These are phyloP conservation scores for Incumbomyces lentus DNA, from an alignment of 2,329 filamentous ascomycete species.

Conservation along the genomic window DNA sequence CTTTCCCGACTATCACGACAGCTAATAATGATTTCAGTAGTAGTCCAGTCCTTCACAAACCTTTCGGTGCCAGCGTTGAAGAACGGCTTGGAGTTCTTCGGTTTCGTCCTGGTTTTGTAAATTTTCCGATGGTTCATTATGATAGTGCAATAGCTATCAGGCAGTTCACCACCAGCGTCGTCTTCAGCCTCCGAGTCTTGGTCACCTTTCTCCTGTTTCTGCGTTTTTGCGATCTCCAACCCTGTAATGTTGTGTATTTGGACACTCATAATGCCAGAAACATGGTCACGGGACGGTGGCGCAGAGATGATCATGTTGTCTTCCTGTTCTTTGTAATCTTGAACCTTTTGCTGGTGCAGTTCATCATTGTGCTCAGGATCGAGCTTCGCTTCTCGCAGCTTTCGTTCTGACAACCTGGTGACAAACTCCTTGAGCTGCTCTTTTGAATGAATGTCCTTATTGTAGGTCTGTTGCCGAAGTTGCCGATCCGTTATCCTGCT, in stretches of 20 bases:
- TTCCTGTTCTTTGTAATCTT: conserved; percentile 52
- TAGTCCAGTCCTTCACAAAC: conserved; percentile 58
- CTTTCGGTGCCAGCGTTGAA: conserved; percentile 68
- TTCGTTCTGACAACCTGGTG: conserved; percentile 44
- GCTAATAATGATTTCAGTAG: conserved; percentile 55
- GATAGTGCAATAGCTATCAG: conserved; percentile 61
- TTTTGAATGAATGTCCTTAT: conserved; percentile 46
- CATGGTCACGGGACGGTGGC: conserved; percentile 51
- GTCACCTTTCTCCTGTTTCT: conserved; percentile 42
- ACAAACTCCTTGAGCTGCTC: conserved; percentile 52
- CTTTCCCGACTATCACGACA: conserved; percentile 59
- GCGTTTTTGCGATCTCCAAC: conserved; percentile 50
- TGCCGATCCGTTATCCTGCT: conserved; percentile 52
- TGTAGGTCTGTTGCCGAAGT: conserved; percentile 50
- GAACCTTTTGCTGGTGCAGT: conserved; percentile 55
- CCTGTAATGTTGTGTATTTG: conserved; percentile 65
- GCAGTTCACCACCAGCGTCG: conserved; percentile 43
- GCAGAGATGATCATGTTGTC: conserved; percentile 59
- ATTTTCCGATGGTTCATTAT: conserved; percentile 61
- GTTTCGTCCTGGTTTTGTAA: conserved; percentile 64
- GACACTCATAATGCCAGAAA: conserved; percentile 57
- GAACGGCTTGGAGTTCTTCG: conserved; percentile 67
- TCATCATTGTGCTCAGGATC: conserved; percentile 43
- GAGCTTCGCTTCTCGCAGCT: conserved; percentile 52
- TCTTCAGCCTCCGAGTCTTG: conserved; percentile 36